These are phyloP conservation scores for Suillus paluster DNA, from an alignment of 768 basidiomycete species.

Conservation along the genomic window DNA sequence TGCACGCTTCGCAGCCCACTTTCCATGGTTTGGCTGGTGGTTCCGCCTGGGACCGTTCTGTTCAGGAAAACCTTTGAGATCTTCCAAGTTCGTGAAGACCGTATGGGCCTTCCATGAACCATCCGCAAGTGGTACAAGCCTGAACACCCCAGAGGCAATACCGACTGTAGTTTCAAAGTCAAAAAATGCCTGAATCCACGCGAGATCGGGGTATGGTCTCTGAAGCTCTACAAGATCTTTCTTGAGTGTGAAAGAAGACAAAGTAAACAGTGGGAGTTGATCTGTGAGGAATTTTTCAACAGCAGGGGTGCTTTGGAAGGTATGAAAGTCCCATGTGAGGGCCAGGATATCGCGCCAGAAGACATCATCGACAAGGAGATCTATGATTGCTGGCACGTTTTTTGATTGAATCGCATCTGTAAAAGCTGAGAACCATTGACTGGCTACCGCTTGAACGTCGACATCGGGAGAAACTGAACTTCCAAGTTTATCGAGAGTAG, in stretches of 20 bases:
- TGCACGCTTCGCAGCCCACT: constrained; percentile 34
- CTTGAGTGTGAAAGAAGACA: constrained; percentile 30
- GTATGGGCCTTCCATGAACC: constrained; percentile 52
- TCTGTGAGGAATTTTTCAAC: constrained; percentile 52
- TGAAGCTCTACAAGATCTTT: constrained; percentile 23
- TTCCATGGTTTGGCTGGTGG: constrained; percentile 39
- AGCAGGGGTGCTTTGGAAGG: constrained; percentile 48
- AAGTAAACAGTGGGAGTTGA: constrained; percentile 38
- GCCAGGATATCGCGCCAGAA: constrained; percentile 68
- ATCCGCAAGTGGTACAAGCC: constrained; percentile 47
- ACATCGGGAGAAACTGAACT: constrained; percentile 34
- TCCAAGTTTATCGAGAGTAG: constrained; percentile 28
- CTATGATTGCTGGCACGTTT: constrained; percentile 40
- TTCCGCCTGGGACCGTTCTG: constrained; percentile 49
- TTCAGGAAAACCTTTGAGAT: constrained; percentile 50
- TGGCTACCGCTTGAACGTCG: constrained; percentile 40
- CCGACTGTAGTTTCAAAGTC: constrained; percentile 49
- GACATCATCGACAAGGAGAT: constrained; percentile 36
- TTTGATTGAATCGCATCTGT: constrained; percentile 34
- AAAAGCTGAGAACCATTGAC: constrained; percentile 49
- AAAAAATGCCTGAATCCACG: constrained; percentile 50
- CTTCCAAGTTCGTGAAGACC: constrained; percentile 56
- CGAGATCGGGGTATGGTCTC: constrained; percentile 39
- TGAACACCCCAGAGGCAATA: constrained; percentile 47
- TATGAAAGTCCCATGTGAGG: constrained; percentile 67